These are phyloP conservation scores for Leptosphaerulina australis DNA, from an alignment of 2,329 filamentous ascomycete species.

Conservation along the genomic window DNA sequence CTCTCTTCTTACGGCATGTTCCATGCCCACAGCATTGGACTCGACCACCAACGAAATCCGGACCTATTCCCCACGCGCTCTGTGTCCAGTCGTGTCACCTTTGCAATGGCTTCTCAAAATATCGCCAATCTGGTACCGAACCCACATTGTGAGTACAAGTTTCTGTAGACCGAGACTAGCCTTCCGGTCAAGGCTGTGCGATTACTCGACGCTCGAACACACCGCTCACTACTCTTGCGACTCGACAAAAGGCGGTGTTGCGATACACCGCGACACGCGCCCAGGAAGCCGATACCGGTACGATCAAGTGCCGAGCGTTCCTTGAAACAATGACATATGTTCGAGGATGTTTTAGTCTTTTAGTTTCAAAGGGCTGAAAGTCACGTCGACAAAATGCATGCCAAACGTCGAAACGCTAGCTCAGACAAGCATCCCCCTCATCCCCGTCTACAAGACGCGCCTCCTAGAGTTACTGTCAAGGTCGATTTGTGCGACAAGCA, in stretches of 20 bases:
- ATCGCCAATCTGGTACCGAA: background rate
- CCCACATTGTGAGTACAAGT: background rate
- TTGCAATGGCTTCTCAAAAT: constrained; percentile 1
- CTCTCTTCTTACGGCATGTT: constrained; percentile 22
- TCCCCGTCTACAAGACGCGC: constrained; percentile 7
- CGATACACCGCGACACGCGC: constrained; percentile 14
- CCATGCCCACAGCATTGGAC: constrained; percentile 25
- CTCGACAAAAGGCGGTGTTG: constrained; percentile 19
- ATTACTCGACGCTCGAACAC: constrained; percentile 3
- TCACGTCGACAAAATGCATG: background rate
- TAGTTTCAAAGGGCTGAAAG: constrained; percentile 12
- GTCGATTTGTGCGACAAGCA: constrained; percentile 15
- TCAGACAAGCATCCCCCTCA: constrained; percentile 17
- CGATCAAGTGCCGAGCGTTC: constrained; percentile 20
- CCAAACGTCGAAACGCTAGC: constrained; percentile 12
- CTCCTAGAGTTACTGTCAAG: constrained; percentile 14
- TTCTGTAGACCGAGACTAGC: constrained; percentile 4
- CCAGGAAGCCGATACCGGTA: constrained; percentile 20
- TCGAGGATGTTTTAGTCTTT: constrained; percentile 25
- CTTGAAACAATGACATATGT: constrained; percentile 32
- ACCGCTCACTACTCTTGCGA: constrained; percentile 17
- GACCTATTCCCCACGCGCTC: constrained; percentile 21
- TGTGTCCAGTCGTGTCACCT: constrained; percentile 16
- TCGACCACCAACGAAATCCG: constrained; percentile 21
- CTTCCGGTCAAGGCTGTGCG: constrained; percentile 17